Percentiles rank a stretch among this genome's conserved stretches.
Evolutionary conservation across 2,329 filamentous ascomycete genomes (phyloP).

Genomic region (Venturia carpophila): DNA sequence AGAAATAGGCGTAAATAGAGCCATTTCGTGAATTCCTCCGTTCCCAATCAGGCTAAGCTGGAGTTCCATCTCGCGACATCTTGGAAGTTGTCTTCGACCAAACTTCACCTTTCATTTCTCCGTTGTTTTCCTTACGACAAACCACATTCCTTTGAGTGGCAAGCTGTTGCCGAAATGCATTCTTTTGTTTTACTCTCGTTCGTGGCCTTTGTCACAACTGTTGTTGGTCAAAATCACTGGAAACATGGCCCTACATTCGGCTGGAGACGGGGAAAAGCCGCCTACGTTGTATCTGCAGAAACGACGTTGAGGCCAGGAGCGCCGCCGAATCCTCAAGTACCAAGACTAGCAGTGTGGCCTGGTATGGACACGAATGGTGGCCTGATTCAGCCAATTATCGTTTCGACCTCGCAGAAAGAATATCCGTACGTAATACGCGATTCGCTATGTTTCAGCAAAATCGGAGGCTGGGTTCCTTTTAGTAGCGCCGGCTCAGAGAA

Average conservation of each 20-base stretch:
- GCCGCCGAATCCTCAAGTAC: slow-evolving; percentile 9
- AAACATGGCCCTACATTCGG: slow-evolving; percentile 12
- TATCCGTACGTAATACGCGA: not conserved
- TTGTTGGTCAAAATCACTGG: not conserved
- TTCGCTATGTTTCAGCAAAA: not conserved
- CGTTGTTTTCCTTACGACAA: not conserved
- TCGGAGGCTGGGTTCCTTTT: not conserved
- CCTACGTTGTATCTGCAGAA: slow-evolving; percentile 7
- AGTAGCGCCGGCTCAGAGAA: not conserved
- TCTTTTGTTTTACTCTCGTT: not conserved
- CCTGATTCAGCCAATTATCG: slow-evolving; percentile 17
- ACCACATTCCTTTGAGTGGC: not conserved
- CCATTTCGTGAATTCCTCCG: not conserved
- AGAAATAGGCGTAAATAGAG: not conserved
- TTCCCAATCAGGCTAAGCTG: not conserved
- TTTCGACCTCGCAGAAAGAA: slow-evolving; percentile 4
- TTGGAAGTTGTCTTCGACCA: not conserved
- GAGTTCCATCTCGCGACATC: not conserved
- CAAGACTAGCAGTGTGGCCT: slow-evolving; percentile 16
- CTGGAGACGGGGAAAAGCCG: not conserved
- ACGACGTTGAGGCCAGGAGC: slow-evolving; percentile 13
- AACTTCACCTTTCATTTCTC: not conserved
- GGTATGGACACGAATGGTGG: slow-evolving; percentile 15
- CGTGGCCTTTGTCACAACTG: not conserved
- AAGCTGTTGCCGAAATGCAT: not conserved